Percentiles rank a stretch among this genome's conserved stretches.
Evolutionary conservation across 1,284 basidiomycete species (phyloP).

Genomic region (Naganishia sp.): DNA sequence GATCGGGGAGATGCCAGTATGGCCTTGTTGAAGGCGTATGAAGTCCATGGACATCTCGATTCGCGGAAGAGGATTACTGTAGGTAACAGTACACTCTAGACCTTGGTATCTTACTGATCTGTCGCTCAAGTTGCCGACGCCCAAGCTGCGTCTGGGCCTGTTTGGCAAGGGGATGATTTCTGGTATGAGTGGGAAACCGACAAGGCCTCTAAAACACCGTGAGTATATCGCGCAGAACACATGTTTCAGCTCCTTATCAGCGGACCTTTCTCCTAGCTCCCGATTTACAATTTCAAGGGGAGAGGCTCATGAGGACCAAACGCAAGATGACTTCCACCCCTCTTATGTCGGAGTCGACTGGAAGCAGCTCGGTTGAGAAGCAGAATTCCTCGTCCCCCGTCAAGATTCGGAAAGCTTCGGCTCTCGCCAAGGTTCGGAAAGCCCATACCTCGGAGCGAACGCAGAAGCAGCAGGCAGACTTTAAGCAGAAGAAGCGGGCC

Average conservation of each 20-base stretch:
- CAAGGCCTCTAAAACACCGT: constrained; percentile 8
- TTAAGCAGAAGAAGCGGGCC: too few species aligned
- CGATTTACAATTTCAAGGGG: constrained; percentile 21
- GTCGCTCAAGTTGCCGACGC: constrained; percentile 1
- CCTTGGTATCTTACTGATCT: not conserved
- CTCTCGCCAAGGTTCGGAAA: not conserved
- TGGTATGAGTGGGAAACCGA: not conserved
- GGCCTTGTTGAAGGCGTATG: constrained; percentile 23
- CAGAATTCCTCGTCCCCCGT: not conserved
- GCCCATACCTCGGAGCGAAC: not conserved
- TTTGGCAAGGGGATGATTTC: constrained; percentile 22
- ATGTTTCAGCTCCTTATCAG: too few species aligned
- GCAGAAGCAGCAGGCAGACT: too few species aligned
- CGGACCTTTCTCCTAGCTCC: not conserved
- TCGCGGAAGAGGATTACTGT: constrained; percentile 11
- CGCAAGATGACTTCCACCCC: not conserved
- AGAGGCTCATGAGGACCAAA: constrained; percentile 13
- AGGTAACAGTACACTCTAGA: not conserved
- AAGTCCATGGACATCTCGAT: constrained; percentile 10
- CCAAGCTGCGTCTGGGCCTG: constrained; percentile 8
- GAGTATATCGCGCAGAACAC: not conserved
- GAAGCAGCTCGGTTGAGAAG: not conserved
- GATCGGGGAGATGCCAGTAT: not conserved
- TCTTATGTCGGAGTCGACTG: not conserved
- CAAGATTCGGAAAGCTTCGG: not conserved